phyloP scores from a whole-genome alignment of 148 eudicot species.

The Agrostemma githago region DNA sequence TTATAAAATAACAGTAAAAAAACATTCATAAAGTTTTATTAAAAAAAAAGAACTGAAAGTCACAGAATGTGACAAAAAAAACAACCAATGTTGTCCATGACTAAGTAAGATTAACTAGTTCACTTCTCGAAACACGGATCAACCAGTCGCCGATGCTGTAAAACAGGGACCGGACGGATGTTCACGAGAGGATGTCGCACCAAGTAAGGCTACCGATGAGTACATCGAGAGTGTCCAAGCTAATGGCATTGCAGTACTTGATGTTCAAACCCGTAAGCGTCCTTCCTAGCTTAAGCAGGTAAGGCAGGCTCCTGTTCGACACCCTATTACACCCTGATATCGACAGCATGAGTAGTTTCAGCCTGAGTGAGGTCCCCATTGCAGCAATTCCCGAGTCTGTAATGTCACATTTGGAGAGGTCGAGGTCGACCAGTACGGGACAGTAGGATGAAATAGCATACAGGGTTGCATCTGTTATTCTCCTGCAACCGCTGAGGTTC shows the following conservation, averaged over 20 bases:
- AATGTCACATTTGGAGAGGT: slow-evolving; percentile 59
- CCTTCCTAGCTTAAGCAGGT: slow-evolving; percentile 50
- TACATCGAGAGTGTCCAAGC: slow-evolving; percentile 40
- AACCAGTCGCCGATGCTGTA: too few relatives aligned
- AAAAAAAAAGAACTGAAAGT: too few relatives aligned
- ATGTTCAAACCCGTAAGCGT: slow-evolving; percentile 70
- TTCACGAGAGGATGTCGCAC: slow-evolving; percentile 69
- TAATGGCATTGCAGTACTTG: slow-evolving; percentile 65
- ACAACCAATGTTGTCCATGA: too few relatives aligned
- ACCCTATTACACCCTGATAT: slow-evolving; percentile 64
- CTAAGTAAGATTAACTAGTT: too few relatives aligned
- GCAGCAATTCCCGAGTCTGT: slow-evolving; percentile 60
- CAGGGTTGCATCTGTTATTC: slow-evolving; percentile 55
- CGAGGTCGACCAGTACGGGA: slow-evolving; percentile 58
- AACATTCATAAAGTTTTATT: too few relatives aligned
- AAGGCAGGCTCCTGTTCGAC: slow-evolving; percentile 56
- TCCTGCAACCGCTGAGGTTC: slow-evolving; percentile 67
- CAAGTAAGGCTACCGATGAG: slow-evolving; percentile 62
- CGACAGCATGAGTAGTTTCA: slow-evolving; percentile 64
- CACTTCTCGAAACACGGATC: too few relatives aligned
- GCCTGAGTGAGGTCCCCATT: slow-evolving; percentile 40
- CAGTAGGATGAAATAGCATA: slow-evolving; percentile 45
- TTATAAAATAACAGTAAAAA: too few relatives aligned
- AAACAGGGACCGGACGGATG: too few relatives aligned
- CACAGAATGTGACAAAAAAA: too few relatives aligned